Conservation (phyloP, 2,329 filamentous ascomycete genomes). For the Aaosphaeria pasadenensis region DNA sequence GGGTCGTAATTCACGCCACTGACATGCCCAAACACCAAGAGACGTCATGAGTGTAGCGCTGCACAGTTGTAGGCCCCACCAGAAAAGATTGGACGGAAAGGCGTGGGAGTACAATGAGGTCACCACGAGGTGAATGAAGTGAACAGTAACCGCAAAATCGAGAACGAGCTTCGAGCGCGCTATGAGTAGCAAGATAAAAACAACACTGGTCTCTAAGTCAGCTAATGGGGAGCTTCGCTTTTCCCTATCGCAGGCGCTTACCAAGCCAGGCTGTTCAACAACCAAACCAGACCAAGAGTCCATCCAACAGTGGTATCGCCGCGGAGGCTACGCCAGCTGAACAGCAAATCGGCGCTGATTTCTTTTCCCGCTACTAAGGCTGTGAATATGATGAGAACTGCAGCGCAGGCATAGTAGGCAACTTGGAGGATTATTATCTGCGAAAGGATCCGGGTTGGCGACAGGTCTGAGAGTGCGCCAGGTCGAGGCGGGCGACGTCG, state of each 20-base stretch:
- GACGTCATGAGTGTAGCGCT: slow-evolving; percentile 63
- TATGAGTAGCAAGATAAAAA: slow-evolving; percentile 79
- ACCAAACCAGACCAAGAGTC: slow-evolving; percentile 66
- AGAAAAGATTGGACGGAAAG: slow-evolving; percentile 74
- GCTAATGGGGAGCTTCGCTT: neutral
- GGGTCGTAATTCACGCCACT: slow-evolving; percentile 82
- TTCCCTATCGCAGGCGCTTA: slow-evolving; percentile 37
- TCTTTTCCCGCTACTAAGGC: slow-evolving; percentile 62
- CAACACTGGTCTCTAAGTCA: slow-evolving; percentile 56
- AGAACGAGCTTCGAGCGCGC: slow-evolving; percentile 89
- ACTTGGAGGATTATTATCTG: slow-evolving; percentile 65
- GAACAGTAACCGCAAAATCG: slow-evolving; percentile 88
- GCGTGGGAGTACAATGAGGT: slow-evolving; percentile 75
- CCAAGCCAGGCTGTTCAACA: slow-evolving; percentile 64
- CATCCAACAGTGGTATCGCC: slow-evolving; percentile 69
- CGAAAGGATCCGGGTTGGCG: slow-evolving; percentile 63
- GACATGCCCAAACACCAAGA: slow-evolving; percentile 86
- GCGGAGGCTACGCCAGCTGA: slow-evolving; percentile 62
- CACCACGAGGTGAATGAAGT: slow-evolving; percentile 75
- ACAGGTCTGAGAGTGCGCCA: slow-evolving; percentile 64
- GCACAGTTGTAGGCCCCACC: slow-evolving; percentile 72
- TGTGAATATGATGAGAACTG: slow-evolving; percentile 64
- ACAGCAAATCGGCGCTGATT: slow-evolving; percentile 57
- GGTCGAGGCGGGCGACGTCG: slow-evolving; percentile 62
- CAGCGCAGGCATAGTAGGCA: slow-evolving; percentile 62